phyloP scores from a whole-genome alignment of 2,329 filamentous ascomycete genomes.

The Phyllosticta citrichinensis region DNA sequence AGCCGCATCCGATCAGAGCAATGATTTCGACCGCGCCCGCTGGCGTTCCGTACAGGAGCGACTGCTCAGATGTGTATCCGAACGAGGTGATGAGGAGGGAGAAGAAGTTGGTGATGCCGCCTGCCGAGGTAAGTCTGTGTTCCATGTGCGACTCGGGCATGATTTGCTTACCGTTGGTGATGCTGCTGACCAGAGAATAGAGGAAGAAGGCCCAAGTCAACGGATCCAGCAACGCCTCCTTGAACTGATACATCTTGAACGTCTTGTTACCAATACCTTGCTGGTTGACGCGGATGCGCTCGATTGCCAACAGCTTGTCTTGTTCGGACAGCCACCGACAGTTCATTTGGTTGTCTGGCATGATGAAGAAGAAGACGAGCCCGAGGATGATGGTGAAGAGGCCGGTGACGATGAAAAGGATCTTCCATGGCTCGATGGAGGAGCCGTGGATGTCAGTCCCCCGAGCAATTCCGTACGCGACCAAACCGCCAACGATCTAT shows the following conservation, averaged over 20 bases:
- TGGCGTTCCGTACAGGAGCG: constrained; percentile 54
- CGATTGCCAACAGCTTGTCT: constrained; percentile 57
- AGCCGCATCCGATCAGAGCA: constrained; percentile 45
- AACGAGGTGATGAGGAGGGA: constrained; percentile 52
- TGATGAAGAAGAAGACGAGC: constrained; percentile 33
- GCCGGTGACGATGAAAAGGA: constrained; percentile 40
- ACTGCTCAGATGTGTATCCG: constrained; percentile 53
- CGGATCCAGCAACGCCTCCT: constrained; percentile 44
- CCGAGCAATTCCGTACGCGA: constrained; percentile 54
- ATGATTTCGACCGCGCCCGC: constrained; percentile 57
- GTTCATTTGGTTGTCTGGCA: constrained; percentile 53
- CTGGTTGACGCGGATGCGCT: constrained; percentile 60
- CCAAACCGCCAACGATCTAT: constrained; percentile 50
- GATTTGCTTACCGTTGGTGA: constrained; percentile 40
- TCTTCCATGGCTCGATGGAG: constrained; percentile 54
- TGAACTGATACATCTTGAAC: constrained; percentile 54
- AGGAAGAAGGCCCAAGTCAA: constrained; percentile 50
- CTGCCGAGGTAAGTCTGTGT: constrained; percentile 12
- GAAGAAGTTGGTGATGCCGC: constrained; percentile 52
- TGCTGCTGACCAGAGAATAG: constrained; percentile 46
- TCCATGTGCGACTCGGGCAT: too few species aligned
- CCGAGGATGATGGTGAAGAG: constrained; percentile 33
- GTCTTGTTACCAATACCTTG: constrained; percentile 59
- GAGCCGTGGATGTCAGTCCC: constrained; percentile 47
- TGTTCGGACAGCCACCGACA: constrained; percentile 53